A percentile compares a stretch with the other conserved stretches of the same genome.
Evolutionary conservation across 306 rosid genomes (phyloP).

Genomic region (Sphenostylis stenocarpa): DNA sequence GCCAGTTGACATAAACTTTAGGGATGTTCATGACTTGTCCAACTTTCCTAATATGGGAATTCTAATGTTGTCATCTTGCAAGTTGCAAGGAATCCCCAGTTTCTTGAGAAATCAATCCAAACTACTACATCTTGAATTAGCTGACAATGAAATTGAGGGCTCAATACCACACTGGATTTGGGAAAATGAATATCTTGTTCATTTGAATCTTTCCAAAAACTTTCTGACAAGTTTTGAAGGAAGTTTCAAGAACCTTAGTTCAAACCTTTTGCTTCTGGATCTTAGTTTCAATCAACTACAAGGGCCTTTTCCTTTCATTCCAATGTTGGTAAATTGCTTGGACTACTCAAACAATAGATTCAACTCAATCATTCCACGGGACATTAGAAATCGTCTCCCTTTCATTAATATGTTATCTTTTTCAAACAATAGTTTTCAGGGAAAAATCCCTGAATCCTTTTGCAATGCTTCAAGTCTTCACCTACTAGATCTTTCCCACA

Average conservation of each 20-base stretch:
- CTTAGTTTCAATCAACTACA: constrained; percentile 18
- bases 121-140: constrained; percentile 30
- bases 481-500: constrained; percentile 44
- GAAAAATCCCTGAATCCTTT: constrained; percentile 31
- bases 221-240: constrained; percentile 7
- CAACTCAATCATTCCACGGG: background rate
- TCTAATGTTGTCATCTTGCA: constrained; percentile 43
- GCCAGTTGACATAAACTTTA: background rate
- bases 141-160: constrained; percentile 33
- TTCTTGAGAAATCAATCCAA: constrained; percentile 39
- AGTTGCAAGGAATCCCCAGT: constrained; percentile 25
- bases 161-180: constrained; percentile 23
- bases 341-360: constrained; percentile 32
- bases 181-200: background rate
- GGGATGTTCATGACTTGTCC: background rate
- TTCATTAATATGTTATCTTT: background rate
- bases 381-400: constrained; percentile 28
- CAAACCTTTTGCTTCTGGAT: background rate
- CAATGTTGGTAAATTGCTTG: background rate
- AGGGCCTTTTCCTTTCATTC: background rate
- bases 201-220: constrained; percentile 9
- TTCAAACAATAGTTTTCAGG: constrained; percentile 32
- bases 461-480: constrained; percentile 25
- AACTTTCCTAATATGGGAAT: background rate
- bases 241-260: background rate